Evolutionary conservation across 768 basidiomycete species (phyloP).

Genomic region (Termitomyces heimii): DNA sequence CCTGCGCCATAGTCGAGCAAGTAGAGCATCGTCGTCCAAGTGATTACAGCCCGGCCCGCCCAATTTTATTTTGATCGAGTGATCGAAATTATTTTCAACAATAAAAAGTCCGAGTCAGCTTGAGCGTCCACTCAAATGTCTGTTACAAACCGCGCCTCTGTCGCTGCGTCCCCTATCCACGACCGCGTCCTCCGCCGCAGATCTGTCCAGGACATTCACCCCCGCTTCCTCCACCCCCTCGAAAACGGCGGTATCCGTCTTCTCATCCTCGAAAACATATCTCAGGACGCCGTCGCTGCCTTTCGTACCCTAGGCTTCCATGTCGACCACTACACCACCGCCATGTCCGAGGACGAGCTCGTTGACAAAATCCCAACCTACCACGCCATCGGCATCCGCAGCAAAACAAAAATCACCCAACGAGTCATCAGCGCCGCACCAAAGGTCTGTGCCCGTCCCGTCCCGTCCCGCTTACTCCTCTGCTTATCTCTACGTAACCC

Average conservation of each 20-base stretch:
- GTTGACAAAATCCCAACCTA: constrained; percentile 76
- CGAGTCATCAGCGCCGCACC: constrained; percentile 82
- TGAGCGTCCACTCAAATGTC: constrained; percentile 31
- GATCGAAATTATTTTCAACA: constrained; percentile 11
- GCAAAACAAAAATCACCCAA: constrained; percentile 95
- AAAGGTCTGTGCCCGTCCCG: constrained; percentile 47
- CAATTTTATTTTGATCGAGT: constrained; percentile 2
- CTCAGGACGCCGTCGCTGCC: constrained; percentile 76
- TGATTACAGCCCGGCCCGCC: neutral
- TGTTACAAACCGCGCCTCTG: constrained; percentile 29
- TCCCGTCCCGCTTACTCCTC: neutral
- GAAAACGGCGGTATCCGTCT: constrained; percentile 79
- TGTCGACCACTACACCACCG: constrained; percentile 84
- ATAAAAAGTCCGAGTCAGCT: constrained; percentile 5
- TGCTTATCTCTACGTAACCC: constrained; percentile 25
- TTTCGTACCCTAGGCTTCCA: constrained; percentile 83
- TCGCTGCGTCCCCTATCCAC: constrained; percentile 53
- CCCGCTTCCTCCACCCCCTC: constrained; percentile 67
- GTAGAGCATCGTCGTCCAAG: constrained; percentile 48
- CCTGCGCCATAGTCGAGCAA: constrained; percentile 97
- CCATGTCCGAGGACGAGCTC: constrained; percentile 92
- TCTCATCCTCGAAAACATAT: constrained; percentile 93
- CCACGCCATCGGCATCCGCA: constrained; percentile 94
- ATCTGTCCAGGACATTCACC: constrained; percentile 35
- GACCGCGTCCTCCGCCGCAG: constrained; percentile 35